phyloP scores from a whole-genome alignment of 1,284 basidiomycete genomes.

The Ceratobasidium sp. region DNA sequence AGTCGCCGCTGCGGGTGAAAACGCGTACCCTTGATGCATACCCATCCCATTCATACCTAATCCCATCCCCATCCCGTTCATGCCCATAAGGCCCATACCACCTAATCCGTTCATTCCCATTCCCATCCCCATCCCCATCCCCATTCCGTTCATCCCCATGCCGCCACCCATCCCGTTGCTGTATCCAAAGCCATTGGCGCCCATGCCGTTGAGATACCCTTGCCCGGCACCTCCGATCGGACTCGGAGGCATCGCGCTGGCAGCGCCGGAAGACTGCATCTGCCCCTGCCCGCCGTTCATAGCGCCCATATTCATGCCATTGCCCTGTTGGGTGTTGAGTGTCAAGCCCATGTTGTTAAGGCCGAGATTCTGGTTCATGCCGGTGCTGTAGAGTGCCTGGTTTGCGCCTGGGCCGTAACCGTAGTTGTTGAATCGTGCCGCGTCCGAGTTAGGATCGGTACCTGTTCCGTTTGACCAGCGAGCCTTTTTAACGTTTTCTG shows the following conservation, averaged over 20 bases:
- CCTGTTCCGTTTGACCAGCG: conserved; percentile 67
- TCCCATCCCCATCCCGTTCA: conserved; percentile 53
- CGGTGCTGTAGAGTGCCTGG: conserved; percentile 44
- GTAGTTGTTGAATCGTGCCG: conserved; percentile 72
- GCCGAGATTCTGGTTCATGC: conserved; percentile 42
- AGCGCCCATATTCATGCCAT: conserved; percentile 70
- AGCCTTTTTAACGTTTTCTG: conserved; percentile 81
- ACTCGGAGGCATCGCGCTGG: conserved; percentile 35
- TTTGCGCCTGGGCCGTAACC: conserved; percentile 70
- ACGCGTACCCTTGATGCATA: conserved; percentile 49
- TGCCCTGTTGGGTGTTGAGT: conserved; percentile 45
- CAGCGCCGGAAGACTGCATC: conserved; percentile 35
- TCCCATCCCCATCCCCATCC: conserved; percentile 23
- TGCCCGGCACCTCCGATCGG: conserved; percentile 38
- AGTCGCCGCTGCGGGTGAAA: conserved; percentile 59
- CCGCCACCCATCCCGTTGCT: conserved; percentile 47
- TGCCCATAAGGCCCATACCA: conserved; percentile 53
- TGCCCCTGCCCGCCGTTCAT: conserved; percentile 38
- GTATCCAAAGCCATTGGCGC: conserved; percentile 47
- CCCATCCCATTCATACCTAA: conserved; percentile 51
- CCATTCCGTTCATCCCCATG: conserved; percentile 48
- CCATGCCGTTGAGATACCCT: conserved; percentile 47
- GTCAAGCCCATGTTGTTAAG: conserved; percentile 37
- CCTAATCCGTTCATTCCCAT: conserved; percentile 49
- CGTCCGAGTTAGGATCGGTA: conserved; percentile 63